Evolutionary conservation across 257 asterid species (phyloP), one percentile per base, ranked within the genome.

Genomic region (Penstemon davidsonii): DNA sequence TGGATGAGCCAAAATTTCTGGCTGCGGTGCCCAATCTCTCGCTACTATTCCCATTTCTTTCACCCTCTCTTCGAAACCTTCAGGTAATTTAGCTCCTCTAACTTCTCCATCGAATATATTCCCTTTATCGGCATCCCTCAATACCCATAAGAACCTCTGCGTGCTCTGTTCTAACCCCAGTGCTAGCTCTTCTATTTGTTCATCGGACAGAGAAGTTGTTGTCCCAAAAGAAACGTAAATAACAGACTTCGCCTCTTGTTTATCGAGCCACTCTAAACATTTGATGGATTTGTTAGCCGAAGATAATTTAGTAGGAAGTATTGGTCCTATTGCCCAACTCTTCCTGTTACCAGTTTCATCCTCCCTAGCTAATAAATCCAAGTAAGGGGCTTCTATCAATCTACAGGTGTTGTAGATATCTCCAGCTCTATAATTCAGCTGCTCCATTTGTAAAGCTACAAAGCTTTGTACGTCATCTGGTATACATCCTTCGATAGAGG

Each of bases 311-410:
- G 77, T 15, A 3, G 81, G 73, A 4, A 76, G 57, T 41, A 75
- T 74, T 11, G 87, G 85, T 53, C 85, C 85, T 7, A 83, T 64
- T 5, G 87, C 87, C 81, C 83, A 83, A 8, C 55, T 56, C 38
- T 80, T 80, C 64, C 79, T 55, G 13, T 63, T 64, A 46, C 33
- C 74, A 3, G 6, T 5, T 6, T 36, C 66, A 19, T 18, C 74
- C 12, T 74, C 80, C 3, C 44, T 62, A 15, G 65, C 77, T 0
- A 79, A 61, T 3, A 83, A 3, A 5, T 83, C 76, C 69, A 83
- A 4, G 18, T 50, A 83, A 4, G 77, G 76, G 8, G 73, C 84
- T 71, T 82, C 90, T 1, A 85, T 66, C 63, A 76, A 13, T 67
- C 83, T 75, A 57, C 75, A 73, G 12, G 84, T 80, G 66, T 85